Percentiles rank a stretch among this genome's conserved stretches.
These are phyloP conservation scores for Neofusicoccum umdonicola DNA, from an alignment of 2,329 filamentous ascomycete genomes.

Conservation along the genomic window DNA sequence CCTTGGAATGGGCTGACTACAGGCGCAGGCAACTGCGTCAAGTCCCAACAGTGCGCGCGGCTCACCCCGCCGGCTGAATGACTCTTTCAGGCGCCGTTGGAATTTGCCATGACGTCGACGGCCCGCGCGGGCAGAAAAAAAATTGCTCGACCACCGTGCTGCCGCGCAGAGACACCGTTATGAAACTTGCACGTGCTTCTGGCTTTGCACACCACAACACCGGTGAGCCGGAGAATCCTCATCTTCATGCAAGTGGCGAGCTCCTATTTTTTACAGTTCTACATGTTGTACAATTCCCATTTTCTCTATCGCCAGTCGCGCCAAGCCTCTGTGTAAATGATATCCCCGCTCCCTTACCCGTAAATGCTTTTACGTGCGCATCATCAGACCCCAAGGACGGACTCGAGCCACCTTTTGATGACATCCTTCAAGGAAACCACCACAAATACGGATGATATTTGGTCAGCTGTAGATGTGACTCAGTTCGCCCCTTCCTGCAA, in stretches of 20 bases:
- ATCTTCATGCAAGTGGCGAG: not conserved
- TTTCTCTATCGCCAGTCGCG: not conserved
- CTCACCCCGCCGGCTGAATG: slow-evolving; percentile 5
- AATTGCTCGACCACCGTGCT: slow-evolving; percentile 1
- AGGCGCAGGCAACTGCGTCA: not conserved
- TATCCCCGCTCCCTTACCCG: too few species aligned
- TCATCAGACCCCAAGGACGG: not conserved
- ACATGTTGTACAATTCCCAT: not conserved
- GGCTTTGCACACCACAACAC: not conserved
- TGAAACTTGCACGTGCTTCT: not conserved
- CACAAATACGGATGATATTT: too few species aligned
- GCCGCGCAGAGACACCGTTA: not conserved
- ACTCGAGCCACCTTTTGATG: too few species aligned
- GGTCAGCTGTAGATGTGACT: not conserved
- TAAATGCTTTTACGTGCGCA: not conserved
- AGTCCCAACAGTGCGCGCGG: not conserved
- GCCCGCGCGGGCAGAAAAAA: not conserved
- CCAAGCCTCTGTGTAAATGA: not conserved
- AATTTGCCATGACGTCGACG: slow-evolving; percentile 8
- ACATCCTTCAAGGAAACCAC: too few species aligned
- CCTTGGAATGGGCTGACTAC: not conserved
- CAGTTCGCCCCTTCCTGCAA: not conserved
- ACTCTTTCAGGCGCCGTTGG: slow-evolving; percentile 9
- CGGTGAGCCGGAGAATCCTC: not conserved
- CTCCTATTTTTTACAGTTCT: not conserved